Percentiles rank a stretch among this genome's conserved stretches.
Evolutionary conservation across 768 basidiomycete genomes (phyloP).

Genomic region (Daedalea quercina): DNA sequence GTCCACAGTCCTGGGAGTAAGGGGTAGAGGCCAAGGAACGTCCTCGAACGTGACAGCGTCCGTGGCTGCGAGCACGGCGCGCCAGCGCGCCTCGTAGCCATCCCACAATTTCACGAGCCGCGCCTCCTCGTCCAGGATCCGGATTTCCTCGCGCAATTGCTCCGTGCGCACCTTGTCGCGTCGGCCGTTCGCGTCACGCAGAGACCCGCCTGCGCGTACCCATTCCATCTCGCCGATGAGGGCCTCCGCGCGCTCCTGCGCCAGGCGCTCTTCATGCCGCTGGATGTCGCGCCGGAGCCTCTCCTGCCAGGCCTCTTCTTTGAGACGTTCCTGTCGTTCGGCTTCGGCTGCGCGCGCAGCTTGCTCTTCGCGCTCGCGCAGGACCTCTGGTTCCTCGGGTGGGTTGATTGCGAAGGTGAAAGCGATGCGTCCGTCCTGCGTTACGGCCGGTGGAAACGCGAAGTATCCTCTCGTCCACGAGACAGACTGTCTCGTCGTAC

Average conservation of each 20-base stretch:
- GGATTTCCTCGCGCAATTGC: constrained; percentile 40
- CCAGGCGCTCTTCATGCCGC: constrained; percentile 15
- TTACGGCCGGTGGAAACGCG: constrained; percentile 2
- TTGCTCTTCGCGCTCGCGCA: background rate
- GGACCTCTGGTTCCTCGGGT: background rate
- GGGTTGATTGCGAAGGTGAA: background rate
- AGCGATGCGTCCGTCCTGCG: background rate
- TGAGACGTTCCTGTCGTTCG: background rate
- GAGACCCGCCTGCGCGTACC: constrained; percentile 51
- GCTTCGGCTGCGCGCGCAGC: background rate
- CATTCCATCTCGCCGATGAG: constrained; percentile 49
- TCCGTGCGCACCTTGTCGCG: constrained; percentile 47
- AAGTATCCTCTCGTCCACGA: constrained; percentile 2
- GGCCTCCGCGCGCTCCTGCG: constrained; percentile 35
- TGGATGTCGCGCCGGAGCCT: background rate
- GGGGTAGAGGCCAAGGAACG: constrained; percentile 56
- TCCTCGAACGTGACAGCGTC: constrained; percentile 37
- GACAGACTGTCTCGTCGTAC: background rate
- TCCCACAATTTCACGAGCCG: constrained; percentile 38
- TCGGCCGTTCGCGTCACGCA: constrained; percentile 42
- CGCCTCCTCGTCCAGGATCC: constrained; percentile 36
- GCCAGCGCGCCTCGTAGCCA: constrained; percentile 50
- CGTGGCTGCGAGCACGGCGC: constrained; percentile 25
- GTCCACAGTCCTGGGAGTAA: constrained; percentile 12
- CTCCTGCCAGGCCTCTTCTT: background rate